Conservation (phyloP, 106 monocot species). For the Allium sativum region DNA sequence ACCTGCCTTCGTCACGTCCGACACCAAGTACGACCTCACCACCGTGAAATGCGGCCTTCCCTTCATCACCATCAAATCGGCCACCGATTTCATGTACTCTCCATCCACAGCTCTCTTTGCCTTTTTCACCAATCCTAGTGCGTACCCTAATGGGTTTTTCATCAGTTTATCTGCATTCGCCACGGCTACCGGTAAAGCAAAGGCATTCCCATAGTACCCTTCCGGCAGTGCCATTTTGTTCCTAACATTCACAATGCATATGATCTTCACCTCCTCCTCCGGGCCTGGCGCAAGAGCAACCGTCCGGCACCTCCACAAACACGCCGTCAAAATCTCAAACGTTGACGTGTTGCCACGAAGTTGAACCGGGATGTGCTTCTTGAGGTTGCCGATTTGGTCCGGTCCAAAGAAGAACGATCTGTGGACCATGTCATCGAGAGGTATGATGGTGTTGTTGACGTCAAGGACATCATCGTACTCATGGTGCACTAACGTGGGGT, state of each 20-base stretch:
- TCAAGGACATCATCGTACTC: conserved; percentile 14
- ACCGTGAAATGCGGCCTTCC: conserved; percentile 44
- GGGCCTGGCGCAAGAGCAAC: conserved; percentile 22
- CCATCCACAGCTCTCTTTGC: conserved; percentile 33
- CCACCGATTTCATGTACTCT: conserved; percentile 55
- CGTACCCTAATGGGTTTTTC: conserved; percentile 36
- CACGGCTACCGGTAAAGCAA: conserved; percentile 42
- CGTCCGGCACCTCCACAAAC: conserved; percentile 48
- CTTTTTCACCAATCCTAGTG: conserved; percentile 35
- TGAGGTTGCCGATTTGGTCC: conserved; percentile 20
- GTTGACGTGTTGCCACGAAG: conserved; percentile 24
- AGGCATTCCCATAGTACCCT: conserved; percentile 72
- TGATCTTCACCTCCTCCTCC: conserved; percentile 31
- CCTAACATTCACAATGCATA: conserved; percentile 20
- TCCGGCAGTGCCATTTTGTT: conserved; percentile 22
- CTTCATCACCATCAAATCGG: conserved; percentile 42
- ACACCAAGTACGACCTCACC: conserved; percentile 35
- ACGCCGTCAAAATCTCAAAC: conserved; percentile 51
- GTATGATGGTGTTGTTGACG: conserved; percentile 6
- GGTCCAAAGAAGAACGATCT: conserved; percentile 42
- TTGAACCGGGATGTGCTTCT: conserved; percentile 14
- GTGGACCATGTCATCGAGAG: conserved; percentile 14
- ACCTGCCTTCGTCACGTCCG: conserved; percentile 42
- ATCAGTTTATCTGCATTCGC: conserved; percentile 30
- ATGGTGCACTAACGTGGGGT: conserved; percentile 17